phyloP scores from a whole-genome alignment of 2,329 filamentous ascomycete genomes.

The Calonectria crousiana region DNA sequence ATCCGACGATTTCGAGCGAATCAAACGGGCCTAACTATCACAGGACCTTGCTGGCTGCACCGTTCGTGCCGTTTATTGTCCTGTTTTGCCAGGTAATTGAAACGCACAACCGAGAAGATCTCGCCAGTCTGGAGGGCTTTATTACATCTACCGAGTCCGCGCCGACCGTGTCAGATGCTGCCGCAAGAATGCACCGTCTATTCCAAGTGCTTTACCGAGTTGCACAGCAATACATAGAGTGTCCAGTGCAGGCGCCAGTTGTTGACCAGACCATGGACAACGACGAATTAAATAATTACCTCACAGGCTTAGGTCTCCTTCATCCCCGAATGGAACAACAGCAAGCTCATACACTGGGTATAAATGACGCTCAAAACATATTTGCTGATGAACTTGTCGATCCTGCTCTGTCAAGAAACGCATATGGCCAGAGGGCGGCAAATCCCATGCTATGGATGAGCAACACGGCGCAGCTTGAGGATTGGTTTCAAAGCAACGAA shows the following conservation, averaged over 20 bases:
- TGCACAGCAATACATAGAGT: not conserved
- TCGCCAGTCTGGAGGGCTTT: slow-evolving; percentile 3
- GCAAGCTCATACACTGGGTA: not conserved
- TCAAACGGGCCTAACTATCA: not conserved
- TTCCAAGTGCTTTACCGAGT: slow-evolving; percentile 5
- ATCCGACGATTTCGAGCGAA: not conserved
- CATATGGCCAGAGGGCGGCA: not conserved
- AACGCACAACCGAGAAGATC: slow-evolving; percentile 6
- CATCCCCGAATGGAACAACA: not conserved
- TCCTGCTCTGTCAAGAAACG: not conserved
- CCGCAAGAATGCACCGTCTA: not conserved
- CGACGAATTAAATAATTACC: not conserved
- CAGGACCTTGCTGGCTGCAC: slow-evolving; percentile 6
- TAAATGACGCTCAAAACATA: not conserved
- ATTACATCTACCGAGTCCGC: not conserved
- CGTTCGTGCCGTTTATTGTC: slow-evolving; percentile 12
- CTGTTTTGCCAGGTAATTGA: slow-evolving; percentile 18
- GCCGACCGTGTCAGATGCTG: not conserved
- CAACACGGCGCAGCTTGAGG: slow-evolving; percentile 12
- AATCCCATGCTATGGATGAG: slow-evolving; percentile 7
- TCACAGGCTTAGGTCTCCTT: not conserved
- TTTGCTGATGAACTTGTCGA: not conserved
- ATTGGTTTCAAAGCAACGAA: slow-evolving; percentile 22
- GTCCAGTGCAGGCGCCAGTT: not conserved
- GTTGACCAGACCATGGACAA: not conserved